Base-by-base conservation (phyloP, 306 rosid genomes). In the Calophaca sinica region DNA sequence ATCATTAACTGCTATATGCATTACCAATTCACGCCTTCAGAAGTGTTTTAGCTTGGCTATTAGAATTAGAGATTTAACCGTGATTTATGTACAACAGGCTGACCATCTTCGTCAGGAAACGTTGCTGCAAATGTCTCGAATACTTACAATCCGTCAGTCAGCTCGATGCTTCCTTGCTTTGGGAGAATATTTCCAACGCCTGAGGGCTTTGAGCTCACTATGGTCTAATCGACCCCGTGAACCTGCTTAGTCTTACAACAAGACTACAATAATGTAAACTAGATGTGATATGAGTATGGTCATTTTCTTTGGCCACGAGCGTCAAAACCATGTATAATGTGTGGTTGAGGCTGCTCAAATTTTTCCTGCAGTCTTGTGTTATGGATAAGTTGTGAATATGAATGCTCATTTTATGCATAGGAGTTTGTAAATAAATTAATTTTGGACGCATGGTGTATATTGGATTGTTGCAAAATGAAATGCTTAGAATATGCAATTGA, bases 131-230 rank as follows among this genome's bases (percentile, higher is more conserved):
- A 85, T 96, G 92, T 68, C 82, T 33, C 89, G 86, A 71, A 90
- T 89, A 74, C 89, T 96, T 5, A 86, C 96, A 5, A 85, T 68
- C 62, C 96, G 92, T 58, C 98, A 96, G 74, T 85, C 93, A 2
- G 99, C 94, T 35, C 88, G 93, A 36, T 96, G 96, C 52, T 84
- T 96, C 63, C 97, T 92, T 62, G 93, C 86, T 32, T 60, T 92
- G 79, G 99, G 99, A 3, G 99, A 92, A 76, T 92, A 92, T 79
- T 92, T 86, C 80, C 89, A 92, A 67, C 93, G 99, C 57, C 87
- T 96, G 36, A 87, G 99, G 78, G 91, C 87, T 13, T 88, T 96
- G 84, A 92, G 99, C 90, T 73, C 83, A 5, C 91, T 92, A 6
- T 96, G 92, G 91, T 86, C 94, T 32, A 84, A 80, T 74, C 87